Evolutionary conservation across 2,329 filamentous ascomycete genomes (phyloP).

Genomic region (Aspergillus tubingensis): DNA sequence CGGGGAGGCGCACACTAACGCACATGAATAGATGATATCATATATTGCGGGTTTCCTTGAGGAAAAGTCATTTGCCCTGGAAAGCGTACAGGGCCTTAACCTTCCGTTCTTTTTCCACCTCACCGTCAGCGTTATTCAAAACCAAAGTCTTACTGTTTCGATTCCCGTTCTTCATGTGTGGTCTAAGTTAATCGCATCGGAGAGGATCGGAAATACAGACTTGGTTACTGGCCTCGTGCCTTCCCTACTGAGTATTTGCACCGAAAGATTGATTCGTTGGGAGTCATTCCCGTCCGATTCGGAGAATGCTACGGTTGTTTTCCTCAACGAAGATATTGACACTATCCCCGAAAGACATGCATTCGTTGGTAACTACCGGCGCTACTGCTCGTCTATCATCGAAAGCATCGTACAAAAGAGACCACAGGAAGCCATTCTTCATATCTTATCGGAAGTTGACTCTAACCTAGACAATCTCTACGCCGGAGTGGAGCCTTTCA

Average conservation of each 20-base stretch:
- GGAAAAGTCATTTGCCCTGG: conserved; percentile 69
- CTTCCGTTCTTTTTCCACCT: conserved; percentile 76
- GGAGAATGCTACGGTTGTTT: conserved; percentile 74
- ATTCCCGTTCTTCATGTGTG: conserved; percentile 90
- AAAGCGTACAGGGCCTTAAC: conserved; percentile 59
- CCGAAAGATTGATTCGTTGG: conserved; percentile 79
- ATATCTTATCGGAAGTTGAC: conserved; percentile 81
- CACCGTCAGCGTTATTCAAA: conserved; percentile 75
- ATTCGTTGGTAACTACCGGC: conserved; percentile 91
- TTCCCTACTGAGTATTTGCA: conserved; percentile 78
- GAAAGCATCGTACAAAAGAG: conserved; percentile 82
- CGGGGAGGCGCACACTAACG: conserved; percentile 8
- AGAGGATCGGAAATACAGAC: conserved; percentile 60
- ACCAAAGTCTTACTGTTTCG: conserved; percentile 85
- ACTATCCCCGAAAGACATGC: conserved; percentile 91
- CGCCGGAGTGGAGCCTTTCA: conserved; percentile 66
- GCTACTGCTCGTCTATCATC: conserved; percentile 85
- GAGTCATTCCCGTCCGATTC: conserved; percentile 82
- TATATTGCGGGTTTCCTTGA: conserved; percentile 83
- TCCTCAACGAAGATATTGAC: conserved; percentile 91
- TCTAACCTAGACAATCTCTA: conserved; percentile 74
- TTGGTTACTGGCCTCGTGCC: conserved; percentile 68
- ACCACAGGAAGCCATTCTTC: conserved; percentile 79
- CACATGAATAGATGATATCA: conserved; percentile 68
- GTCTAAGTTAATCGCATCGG: conserved; percentile 76